Base-by-base conservation (phyloP, 345 rosid species). In the Corchorus capsularis region DNA sequence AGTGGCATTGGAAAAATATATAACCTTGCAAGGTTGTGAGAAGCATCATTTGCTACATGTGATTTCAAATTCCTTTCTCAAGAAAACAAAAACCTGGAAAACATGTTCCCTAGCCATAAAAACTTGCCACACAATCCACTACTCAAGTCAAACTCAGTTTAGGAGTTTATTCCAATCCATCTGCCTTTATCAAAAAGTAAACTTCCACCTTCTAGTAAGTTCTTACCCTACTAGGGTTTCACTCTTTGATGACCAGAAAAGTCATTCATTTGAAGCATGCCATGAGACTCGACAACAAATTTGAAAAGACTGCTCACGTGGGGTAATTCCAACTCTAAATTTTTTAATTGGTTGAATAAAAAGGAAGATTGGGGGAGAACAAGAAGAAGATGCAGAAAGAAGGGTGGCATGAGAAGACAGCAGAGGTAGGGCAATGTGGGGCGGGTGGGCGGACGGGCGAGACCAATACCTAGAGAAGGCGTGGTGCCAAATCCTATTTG, bases 241-340 rank as follows among this genome's bases (percentile, higher is more conserved):
- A n/a, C 71, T 4, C 14, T 1, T 71, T 14, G 35, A 37, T 37
- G 22, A 53, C 16, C 17, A 50, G 32, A 69, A 27, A 54, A 27
- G 63, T 17, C 10, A 20, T 19, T 57, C 57, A 72, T 2, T 54
- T 41, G 15, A 71, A 41, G 66, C 75, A 56, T 39, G 43, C 53
- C 59, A 49, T 49, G 15, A 46, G 56, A 49, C 56, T 59, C 22
- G 53, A 41, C 56, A 60, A 60, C 46, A 73, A 41, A 20, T 57
- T 27, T 27, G 46, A 46, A 47, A 49, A 60, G 70, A 73, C 20
- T 37, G 55, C 77, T 73, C 81, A 73, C 68, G 73, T 69, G 78
- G 72, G 45, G 64, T 53, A 57, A 59, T 75, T 72, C 45, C 47
- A 56, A 20, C 27, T 6, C 39, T 70, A 57, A 57, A 45, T 46